Base-by-base conservation (phyloP, 768 basidiomycete genomes). In the Suillus subalutaceus region DNA sequence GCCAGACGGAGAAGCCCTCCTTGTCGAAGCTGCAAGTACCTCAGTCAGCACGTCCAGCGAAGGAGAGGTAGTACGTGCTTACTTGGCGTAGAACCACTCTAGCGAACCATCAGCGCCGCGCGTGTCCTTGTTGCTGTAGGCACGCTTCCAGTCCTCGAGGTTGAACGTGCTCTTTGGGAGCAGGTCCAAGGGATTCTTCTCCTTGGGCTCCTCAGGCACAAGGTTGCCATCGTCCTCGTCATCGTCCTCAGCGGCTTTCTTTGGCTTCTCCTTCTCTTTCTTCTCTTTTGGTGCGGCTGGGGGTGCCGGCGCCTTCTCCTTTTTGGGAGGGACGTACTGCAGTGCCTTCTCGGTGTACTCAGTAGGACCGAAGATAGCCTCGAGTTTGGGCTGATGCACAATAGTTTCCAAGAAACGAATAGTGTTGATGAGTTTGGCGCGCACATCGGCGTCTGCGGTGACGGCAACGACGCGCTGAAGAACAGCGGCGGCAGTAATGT, bases 51-150 rank as follows among this genome's bases (percentile, higher is more conserved):
- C 35, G 10, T 38, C 52, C 13, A 18, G 4, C 1, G 30, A 58
- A 50, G 40, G 37, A 30, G 61, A 50, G 63, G 30, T 4, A 38
- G 30, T 5, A 38, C 26, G 4, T 32, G 81, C 91, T 65, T 71
- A 96, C 94, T 97, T 90, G 79, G 94, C 78, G 84, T 97, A 96
- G 88, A 99, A 91, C 97, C 97, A 99, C 78, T 97, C 94, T 46
- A 99, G 73, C 61, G 94, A 79, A 68, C 93, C 96, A 53, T 79
- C 88, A 20, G 91, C 70, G 44, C 92, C 94, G 63, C 92, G 89
- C 46, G 96, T 98, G n/a, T 98, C 96, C 78, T 91, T 90, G 90
- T 98, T 99, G 73, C 96, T 97, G 85, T 99, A 99, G 53, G 92
- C 91, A 55, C 94, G 90, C 79, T 98, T 98, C 95, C 94, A 97